Conservation (phyloP, 352 stramenopile genomes). For the Phytophthora cactorum region DNA sequence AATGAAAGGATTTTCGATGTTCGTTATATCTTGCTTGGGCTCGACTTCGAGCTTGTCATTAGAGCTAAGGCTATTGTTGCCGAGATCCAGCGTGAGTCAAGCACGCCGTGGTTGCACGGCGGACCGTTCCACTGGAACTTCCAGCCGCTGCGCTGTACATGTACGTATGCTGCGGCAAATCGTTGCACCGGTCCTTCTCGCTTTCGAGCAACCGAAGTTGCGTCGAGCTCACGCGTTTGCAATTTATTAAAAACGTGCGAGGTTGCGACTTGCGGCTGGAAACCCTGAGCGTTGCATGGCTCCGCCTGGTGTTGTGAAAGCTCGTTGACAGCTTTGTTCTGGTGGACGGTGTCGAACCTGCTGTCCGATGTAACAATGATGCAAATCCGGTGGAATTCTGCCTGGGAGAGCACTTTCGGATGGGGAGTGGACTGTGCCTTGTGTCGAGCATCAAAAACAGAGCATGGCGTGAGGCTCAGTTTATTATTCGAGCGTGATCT, state of each 20-base stretch:
- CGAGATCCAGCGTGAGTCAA: too few relatives aligned
- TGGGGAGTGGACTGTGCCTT: constrained; percentile 28
- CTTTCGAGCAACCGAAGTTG: constrained; percentile 16
- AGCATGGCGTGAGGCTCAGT: constrained; percentile 15
- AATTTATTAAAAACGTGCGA: not conserved
- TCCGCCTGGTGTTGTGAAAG: constrained; percentile 26
- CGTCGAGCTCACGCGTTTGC: not conserved
- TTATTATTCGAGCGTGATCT: constrained; percentile 32
- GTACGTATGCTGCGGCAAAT: constrained; percentile 12
- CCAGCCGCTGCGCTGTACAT: not conserved
- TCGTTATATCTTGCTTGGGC: too few relatives aligned
- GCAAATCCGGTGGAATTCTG: constrained; percentile 21
- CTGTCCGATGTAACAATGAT: constrained; percentile 28
- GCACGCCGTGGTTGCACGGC: too few relatives aligned
- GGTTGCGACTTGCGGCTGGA: constrained; percentile 17
- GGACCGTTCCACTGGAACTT: too few relatives aligned
- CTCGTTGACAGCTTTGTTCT: constrained; percentile 2
- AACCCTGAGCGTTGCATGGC: constrained; percentile 28
- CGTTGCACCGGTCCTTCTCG: not conserved
- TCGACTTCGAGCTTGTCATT: too few relatives aligned
- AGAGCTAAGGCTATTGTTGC: too few relatives aligned
- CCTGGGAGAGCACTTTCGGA: constrained; percentile 22
- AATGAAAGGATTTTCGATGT: constrained; percentile 11
- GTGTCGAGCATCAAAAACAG: constrained; percentile 26
- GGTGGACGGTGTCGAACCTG: constrained; percentile 11